These are phyloP conservation scores for Avena sativa DNA, from an alignment of 176 grass and related monocot species.

Conservation along the genomic window DNA sequence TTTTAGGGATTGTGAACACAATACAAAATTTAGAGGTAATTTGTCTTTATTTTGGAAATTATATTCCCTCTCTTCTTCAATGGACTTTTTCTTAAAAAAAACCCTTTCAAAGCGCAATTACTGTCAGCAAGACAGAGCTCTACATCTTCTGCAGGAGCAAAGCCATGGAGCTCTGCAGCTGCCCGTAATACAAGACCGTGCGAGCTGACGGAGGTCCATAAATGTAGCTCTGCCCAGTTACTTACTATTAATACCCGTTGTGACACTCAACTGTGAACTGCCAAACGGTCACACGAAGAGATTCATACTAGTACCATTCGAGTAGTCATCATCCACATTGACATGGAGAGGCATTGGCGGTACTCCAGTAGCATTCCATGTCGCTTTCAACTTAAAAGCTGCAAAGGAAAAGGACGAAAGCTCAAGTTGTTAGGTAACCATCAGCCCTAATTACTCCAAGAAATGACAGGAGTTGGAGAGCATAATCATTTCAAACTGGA, in stretches of 20 bases:
- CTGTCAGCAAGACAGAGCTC: too few relatives aligned
- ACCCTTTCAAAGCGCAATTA: too few relatives aligned
- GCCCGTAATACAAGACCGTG: background rate
- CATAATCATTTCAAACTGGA: background rate
- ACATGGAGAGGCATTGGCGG: background rate
- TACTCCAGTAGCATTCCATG: background rate
- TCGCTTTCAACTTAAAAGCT: background rate
- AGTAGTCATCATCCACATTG: background rate
- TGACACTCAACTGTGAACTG: conserved; percentile 1
- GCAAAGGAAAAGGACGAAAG: background rate
- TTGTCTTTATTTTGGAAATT: too few relatives aligned
- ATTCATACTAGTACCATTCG: background rate
- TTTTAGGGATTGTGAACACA: too few relatives aligned
- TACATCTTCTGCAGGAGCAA: too few relatives aligned
- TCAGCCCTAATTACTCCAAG: background rate
- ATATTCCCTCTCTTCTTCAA: too few relatives aligned
- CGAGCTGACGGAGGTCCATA: background rate
- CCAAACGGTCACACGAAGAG: background rate
- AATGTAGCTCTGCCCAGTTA: background rate
- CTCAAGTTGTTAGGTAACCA: background rate
- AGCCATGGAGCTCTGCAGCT: background rate
- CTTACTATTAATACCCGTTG: background rate
- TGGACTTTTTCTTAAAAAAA: too few relatives aligned
- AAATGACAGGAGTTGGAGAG: background rate
- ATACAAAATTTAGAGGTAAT: too few relatives aligned